phyloP scores from a whole-genome alignment of 768 basidiomycete species.

The Hortiboletus flavorubellus region DNA sequence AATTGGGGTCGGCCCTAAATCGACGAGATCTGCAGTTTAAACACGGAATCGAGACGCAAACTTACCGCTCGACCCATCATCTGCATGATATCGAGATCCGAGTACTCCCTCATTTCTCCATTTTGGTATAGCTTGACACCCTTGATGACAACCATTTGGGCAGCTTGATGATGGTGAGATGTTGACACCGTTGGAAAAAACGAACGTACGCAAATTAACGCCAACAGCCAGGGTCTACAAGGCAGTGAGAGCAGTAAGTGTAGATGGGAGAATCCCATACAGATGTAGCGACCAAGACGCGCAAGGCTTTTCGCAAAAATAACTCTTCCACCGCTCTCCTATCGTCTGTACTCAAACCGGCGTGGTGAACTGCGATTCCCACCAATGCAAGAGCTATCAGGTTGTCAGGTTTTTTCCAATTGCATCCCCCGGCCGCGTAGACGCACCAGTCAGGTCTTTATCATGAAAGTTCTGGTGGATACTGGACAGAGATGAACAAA shows the following conservation, averaged over 20 bases:
- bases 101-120: conserved; percentile 71
- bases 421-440: neutral
- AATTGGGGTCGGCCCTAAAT: conserved; percentile 85
- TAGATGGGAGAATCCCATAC: conserved; percentile 40
- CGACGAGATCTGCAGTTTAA: neutral
- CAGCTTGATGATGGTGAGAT: conserved; percentile 47
- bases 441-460: conserved; percentile 53
- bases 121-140: conserved; percentile 83
- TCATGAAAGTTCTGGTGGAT: conserved; percentile 59
- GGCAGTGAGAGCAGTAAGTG: conserved; percentile 4
- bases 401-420: conserved; percentile 4
- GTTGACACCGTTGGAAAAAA: neutral
- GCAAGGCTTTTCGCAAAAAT: conserved; percentile 61
- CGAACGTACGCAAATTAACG: conserved; percentile 80
- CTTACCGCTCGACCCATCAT: conserved; percentile 93
- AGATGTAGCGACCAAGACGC: conserved; percentile 78
- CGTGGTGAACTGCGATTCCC: conserved; percentile 92
- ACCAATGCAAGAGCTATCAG: conserved; percentile 54
- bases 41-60: neutral
- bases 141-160: conserved; percentile 90
- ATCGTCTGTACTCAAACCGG: conserved; percentile 75
- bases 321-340: conserved; percentile 70
- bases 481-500: conserved; percentile 35
- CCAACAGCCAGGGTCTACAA: conserved; percentile 92
- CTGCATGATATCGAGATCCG: conserved; percentile 90